Evolutionary conservation across 768 basidiomycete species (phyloP).

Genomic region (Russula sp.): DNA sequence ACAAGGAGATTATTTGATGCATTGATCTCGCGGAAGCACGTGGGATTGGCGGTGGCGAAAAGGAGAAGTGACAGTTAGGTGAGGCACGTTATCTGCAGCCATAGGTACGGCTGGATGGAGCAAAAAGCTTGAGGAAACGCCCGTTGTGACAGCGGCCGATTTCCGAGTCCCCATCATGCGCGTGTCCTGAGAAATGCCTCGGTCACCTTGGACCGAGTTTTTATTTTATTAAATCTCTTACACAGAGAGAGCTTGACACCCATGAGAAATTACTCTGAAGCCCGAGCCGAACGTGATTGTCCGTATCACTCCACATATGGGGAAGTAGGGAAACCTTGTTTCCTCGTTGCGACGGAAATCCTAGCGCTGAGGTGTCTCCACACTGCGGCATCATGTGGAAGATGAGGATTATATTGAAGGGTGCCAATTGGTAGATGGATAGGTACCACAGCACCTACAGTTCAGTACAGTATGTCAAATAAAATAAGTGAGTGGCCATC

Average conservation of each 20-base stretch:
- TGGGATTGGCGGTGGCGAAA: no score
- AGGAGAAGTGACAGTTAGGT: no score
- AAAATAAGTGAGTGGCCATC: no score
- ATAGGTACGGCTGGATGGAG: conserved; percentile 26
- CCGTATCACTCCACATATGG: not conserved
- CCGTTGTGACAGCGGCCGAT: not conserved
- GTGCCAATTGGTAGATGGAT: not conserved
- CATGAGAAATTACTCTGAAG: not conserved
- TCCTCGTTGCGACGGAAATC: not conserved
- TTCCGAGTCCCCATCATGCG: not conserved
- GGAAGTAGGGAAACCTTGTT: not conserved
- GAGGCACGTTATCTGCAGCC: not conserved
- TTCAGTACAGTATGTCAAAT: no score
- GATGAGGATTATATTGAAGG: not conserved
- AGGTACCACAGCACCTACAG: not conserved
- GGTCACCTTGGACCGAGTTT: no score
- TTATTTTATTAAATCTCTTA: not conserved
- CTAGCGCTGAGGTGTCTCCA: no score
- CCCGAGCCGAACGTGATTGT: no score
- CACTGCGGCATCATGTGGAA: not conserved
- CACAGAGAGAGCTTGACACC: not conserved
- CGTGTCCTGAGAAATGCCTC: no score
- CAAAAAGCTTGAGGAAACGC: not conserved
- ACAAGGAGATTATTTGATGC: not conserved
- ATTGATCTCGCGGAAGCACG: not conserved